A percentile compares a stretch with the other conserved stretches of the same genome.
Conservation (phyloP, 2,329 filamentous ascomycete species). For the Botrytis hyacinthi region DNA sequence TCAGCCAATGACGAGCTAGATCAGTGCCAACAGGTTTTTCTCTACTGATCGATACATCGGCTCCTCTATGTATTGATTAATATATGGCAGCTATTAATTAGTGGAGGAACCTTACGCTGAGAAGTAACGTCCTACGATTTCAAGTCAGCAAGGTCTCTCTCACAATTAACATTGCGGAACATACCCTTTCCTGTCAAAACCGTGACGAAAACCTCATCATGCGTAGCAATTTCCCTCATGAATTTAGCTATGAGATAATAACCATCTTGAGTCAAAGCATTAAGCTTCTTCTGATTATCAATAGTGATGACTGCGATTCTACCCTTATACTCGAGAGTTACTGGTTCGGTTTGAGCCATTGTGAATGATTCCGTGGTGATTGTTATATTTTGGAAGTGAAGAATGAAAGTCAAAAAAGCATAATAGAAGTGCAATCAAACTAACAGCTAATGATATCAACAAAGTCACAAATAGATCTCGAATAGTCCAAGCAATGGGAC, state of each 20-base stretch:
- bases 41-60: slow-evolving; percentile 65
- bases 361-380: slow-evolving; percentile 7
- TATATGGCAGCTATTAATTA: not conserved
- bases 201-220: slow-evolving; percentile 80
- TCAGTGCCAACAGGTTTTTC: slow-evolving; percentile 43
- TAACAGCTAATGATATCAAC: not conserved
- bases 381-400: not conserved
- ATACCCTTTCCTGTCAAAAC: slow-evolving; percentile 76
- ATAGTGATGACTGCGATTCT: slow-evolving; percentile 83
- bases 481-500: not conserved
- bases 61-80: slow-evolving; percentile 56
- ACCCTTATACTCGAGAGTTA: slow-evolving; percentile 58
- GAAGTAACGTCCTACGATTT: slow-evolving; percentile 57
- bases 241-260: slow-evolving; percentile 76
- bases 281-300: slow-evolving; percentile 82
- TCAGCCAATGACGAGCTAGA: slow-evolving; percentile 57
- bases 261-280: slow-evolving; percentile 67
- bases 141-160: slow-evolving; percentile 13
- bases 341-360: slow-evolving; percentile 28
- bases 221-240: slow-evolving; percentile 73
- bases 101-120: slow-evolving; percentile 65
- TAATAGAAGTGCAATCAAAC: not conserved
- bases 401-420: not conserved
- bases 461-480: not conserved
- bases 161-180: slow-evolving; percentile 41